These are phyloP conservation scores for Microsporum audouinii DNA, from an alignment of 2,329 filamentous ascomycete species.

Conservation along the genomic window DNA sequence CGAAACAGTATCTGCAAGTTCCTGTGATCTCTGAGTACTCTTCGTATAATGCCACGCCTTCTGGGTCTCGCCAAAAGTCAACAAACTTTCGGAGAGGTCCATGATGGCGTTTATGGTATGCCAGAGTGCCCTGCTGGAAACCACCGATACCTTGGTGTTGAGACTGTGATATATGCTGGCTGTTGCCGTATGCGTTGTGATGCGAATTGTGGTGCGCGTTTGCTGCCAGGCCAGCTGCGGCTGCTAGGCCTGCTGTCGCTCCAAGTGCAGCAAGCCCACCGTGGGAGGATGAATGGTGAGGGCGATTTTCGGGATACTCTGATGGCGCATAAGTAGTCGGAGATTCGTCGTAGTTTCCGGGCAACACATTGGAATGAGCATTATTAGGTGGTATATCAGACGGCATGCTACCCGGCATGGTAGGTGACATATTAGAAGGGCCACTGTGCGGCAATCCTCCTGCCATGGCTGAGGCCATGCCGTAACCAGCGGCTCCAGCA, in stretches of 20 bases:
- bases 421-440: background rate
- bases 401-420: background rate
- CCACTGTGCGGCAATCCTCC: background rate
- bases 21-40: slow-evolving; percentile 58
- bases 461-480: slow-evolving; percentile 27
- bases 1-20: slow-evolving; percentile 54
- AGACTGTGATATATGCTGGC: slow-evolving; percentile 17
- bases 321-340: slow-evolving; percentile 12
- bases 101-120: slow-evolving; percentile 42
- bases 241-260: slow-evolving; percentile 32
- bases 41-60: slow-evolving; percentile 55
- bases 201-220: slow-evolving; percentile 29
- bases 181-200: slow-evolving; percentile 19
- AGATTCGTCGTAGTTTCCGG: slow-evolving; percentile 6
- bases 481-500: slow-evolving; percentile 27
- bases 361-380: background rate
- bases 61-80: slow-evolving; percentile 52
- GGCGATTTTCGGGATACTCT: background rate
- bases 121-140: slow-evolving; percentile 30
- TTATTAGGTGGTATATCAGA: background rate
- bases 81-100: slow-evolving; percentile 47
- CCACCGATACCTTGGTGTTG: slow-evolving; percentile 5
- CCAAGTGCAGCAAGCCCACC: slow-evolving; percentile 37
- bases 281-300: slow-evolving; percentile 26
- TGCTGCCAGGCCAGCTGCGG: slow-evolving; percentile 16